phyloP scores from a whole-genome alignment of 176 grass and related monocot genomes.

The Carex cristatella region DNA sequence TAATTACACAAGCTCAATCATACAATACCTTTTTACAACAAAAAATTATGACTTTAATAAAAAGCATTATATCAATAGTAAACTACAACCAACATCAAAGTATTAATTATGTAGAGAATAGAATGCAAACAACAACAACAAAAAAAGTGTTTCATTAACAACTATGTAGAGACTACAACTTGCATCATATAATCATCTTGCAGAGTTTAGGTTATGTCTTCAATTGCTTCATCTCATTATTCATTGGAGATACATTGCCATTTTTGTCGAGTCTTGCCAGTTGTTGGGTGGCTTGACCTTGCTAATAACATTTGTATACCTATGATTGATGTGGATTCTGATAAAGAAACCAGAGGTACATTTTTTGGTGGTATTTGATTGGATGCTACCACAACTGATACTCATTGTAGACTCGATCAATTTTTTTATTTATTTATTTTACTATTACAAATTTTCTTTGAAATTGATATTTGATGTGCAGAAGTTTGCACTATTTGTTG shows the following conservation, averaged over 20 bases:
- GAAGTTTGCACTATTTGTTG: background rate
- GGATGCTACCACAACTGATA: background rate
- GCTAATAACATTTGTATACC: slow-evolving; percentile 86
- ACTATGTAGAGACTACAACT: too few relatives aligned
- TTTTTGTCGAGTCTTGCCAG: slow-evolving; percentile 89
- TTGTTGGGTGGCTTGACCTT: slow-evolving; percentile 72
- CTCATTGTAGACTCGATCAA: background rate
- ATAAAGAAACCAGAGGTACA: slow-evolving; percentile 86
- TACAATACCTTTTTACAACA: too few relatives aligned
- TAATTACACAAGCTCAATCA: too few relatives aligned
- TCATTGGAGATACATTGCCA: slow-evolving; percentile 74
- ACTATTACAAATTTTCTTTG: background rate
- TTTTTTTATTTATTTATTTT: background rate
- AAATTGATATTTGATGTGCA: background rate
- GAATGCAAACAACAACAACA: too few relatives aligned
- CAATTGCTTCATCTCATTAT: slow-evolving; percentile 79
- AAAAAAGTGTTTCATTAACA: too few relatives aligned
- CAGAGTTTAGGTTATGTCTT: slow-evolving; percentile 24
- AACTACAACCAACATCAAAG: too few relatives aligned
- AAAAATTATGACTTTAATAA: too few relatives aligned
- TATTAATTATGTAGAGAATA: too few relatives aligned
- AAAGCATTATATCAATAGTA: too few relatives aligned
- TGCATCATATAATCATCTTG: too few relatives aligned
- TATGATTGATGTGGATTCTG: slow-evolving; percentile 93
- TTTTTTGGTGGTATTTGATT: slow-evolving; percentile 78